Evolutionary conservation across 176 grass and related monocot species (phyloP), one percentile per base, ranked within the genome.

Genomic region (Alloteropsis semialata): DNA sequence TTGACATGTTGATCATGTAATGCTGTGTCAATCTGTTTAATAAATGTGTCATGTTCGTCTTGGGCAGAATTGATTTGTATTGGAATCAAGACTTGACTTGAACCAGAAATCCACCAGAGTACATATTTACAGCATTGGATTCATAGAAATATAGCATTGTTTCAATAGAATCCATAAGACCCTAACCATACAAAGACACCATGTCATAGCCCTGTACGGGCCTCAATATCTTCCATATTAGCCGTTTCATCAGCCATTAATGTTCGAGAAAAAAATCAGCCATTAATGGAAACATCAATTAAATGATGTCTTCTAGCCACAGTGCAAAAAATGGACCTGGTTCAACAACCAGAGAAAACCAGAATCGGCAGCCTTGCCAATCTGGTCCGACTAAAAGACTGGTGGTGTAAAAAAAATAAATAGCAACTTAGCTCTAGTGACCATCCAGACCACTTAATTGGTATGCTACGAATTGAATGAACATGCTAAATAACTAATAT

Each of bases 191-290:
- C 60, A 46, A 56, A n/a, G 54, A 19, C 27, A 84, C 22, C 51
- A 33, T 5, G 10, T 65, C 46, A 55, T 80, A 24, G 38, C 37
- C 30, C 36, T 21, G 55, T 45, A 38, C 2, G 14, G 43, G 58
- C 58, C 57, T 68, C 15, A 46, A 50, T 70, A 57, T 67, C 34
- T 49, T 75, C 58, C 0, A 13, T 32, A 80, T 63, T 46, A 60
- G 29, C n/a, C 72, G 50, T 78, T 61, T 88, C 25, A 83, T 32
- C 34, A 79, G 48, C 30, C 63, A 54, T 73, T 25, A 50, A 27
- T 77, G 60, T n/a, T n/a, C n/a, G n/a, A n/a, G n/a, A n/a, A n/a
- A n/a, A n/a, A n/a, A n/a, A n/a, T n/a, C n/a, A n/a, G n/a, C n/a
- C n/a, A n/a, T n/a, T n/a, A n/a, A n/a, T n/a, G n/a, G 49, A 30